Base-by-base conservation (phyloP, 257 asterid species). In the Primulina eburnea region DNA sequence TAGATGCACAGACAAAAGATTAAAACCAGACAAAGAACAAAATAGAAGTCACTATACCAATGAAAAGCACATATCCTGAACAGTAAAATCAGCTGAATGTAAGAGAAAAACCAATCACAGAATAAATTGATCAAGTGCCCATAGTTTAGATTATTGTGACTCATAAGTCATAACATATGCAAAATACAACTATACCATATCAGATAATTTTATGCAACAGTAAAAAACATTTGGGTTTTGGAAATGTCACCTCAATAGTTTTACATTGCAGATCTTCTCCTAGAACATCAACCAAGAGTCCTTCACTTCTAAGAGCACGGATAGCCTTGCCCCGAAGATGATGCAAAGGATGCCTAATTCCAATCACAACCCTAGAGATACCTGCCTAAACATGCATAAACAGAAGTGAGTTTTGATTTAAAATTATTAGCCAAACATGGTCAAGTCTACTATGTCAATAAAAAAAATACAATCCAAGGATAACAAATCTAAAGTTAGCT, bases 281-380 rank as follows among this genome's bases (percentile, higher is more conserved):
- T 32, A 94, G 88, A 84, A 94, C 96, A 76, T 90, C 95, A 77
- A 94, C 99, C 76, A 81, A 73, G 77, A 94, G 64, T 63, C 97
- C 97, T 82, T 86, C 90, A 77, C 81, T 79, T 80, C 87, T 87
- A n/a, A 94, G 73, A 16, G 92, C 97, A 29, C 84, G 95, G 66
- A 94, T 73, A 64, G 95, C 97, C 80, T 89, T 81, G 28, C 99
- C 96, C 34, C 99, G 90, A 62, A 90, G 88, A 85, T 91, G 96
- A 79, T 80, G 85, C 86, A 89, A 52, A 18, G 99, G 99, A 89
- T 94, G 96, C 68, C 99, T 84, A 56, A 94, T 89, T 63, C 99
- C 99, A 68, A 94, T 74, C 64, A 94, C 97, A 73, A 94, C 97
- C 84, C 97, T 91, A 47, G 73, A 63, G 68, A 94, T 77, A 69